A percentile compares a stretch with the other conserved stretches of the same genome.
These are phyloP conservation scores for Triticum aestivum DNA, from an alignment of 176 grass and related monocot genomes.

Conservation along the genomic window IWGSC_CS_RefSeq_v2.1 NC_057802.1:330423826-330424325, in stretches of 20 bases:
- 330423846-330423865: slow-evolving; percentile 79
- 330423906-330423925: slow-evolving; percentile 55
- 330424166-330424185: slow-evolving; percentile 60
- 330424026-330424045: slow-evolving; percentile 39
- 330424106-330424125: slow-evolving; percentile 24
- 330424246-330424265: slow-evolving; percentile 52
- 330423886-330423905: slow-evolving; percentile 58
- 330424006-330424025: slow-evolving; percentile 30
- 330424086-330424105: slow-evolving; percentile 26
- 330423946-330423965: slow-evolving; percentile 50
- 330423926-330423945: slow-evolving; percentile 42
- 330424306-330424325: slow-evolving; percentile 35
- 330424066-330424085: slow-evolving; percentile 48
- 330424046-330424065: slow-evolving; percentile 30
- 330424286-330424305: slow-evolving; percentile 31
- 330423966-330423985: slow-evolving; percentile 52
- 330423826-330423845: slow-evolving; percentile 55
- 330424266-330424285: slow-evolving; percentile 26
- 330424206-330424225: slow-evolving; percentile 69
- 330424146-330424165: slow-evolving; percentile 33
- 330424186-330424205: slow-evolving; percentile 64
- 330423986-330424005: slow-evolving; percentile 35
- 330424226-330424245: slow-evolving; percentile 59
- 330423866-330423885: slow-evolving; percentile 54
- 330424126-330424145: slow-evolving; percentile 26